phyloP scores from a whole-genome alignment of 2,329 filamentous ascomycete genomes.

The Fusarium clavum region DNA sequence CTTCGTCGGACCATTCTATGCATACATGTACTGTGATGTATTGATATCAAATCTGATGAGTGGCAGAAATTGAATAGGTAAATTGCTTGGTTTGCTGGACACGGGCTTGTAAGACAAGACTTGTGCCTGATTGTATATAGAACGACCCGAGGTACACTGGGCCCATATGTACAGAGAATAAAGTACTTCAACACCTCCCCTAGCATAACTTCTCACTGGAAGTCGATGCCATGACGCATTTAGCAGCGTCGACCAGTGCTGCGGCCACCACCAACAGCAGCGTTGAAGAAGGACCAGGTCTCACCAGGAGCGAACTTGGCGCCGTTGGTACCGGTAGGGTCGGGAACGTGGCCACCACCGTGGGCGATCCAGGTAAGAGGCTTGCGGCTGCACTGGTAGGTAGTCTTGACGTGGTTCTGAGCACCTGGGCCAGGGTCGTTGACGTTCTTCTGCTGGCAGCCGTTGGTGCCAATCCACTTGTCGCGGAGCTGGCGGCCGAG shows the following conservation, averaged over 20 bases:
- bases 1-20: rapidly evolving
- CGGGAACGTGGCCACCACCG: slow-evolving; percentile 43
- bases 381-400: slow-evolving; percentile 45
- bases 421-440: slow-evolving; percentile 38
- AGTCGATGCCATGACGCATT: not conserved
- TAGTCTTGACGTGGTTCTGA: slow-evolving; percentile 41
- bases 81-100: not conserved
- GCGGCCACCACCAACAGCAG: slow-evolving; percentile 1
- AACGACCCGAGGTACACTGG: not conserved
- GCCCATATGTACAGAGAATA: slow-evolving; percentile 19
- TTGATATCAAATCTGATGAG: not conserved
- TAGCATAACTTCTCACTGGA: not conserved
- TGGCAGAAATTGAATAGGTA: not conserved
- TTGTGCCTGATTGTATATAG: not conserved
- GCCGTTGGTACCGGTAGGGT: slow-evolving; percentile 32
- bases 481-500: slow-evolving; percentile 53
- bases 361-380: slow-evolving; percentile 49
- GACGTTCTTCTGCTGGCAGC: slow-evolving; percentile 47
- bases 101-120: not conserved
- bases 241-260: slow-evolving; percentile 14
- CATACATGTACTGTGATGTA: not conserved
- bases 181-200: not conserved
- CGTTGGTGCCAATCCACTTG: slow-evolving; percentile 53
- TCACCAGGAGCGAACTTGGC: slow-evolving; percentile 37
- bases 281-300: slow-evolving; percentile 45